Evolutionary conservation across 805 yeast genomes (phyloP), one percentile per base, ranked within the genome.

Genomic region (Blastobotrys attinorum): DNA sequence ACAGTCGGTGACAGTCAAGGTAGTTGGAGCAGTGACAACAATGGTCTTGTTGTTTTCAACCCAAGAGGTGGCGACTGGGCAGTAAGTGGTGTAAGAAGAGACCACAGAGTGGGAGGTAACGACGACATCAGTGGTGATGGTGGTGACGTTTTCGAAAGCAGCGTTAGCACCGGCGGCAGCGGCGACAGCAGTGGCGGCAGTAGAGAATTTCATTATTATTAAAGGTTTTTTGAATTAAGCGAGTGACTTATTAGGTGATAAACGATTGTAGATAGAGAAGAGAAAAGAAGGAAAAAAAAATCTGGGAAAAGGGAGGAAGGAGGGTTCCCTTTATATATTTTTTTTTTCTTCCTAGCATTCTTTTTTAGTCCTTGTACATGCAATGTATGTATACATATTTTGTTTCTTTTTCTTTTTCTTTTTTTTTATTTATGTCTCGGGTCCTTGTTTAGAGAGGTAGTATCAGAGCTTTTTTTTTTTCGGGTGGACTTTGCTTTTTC

Each of bases 1-100:
- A 67, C 84, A 79, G 73, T 85, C 81, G 59, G 94, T 82, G 76
- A 84, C 74, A 64, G 92, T 84, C 58, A 85, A 66, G 55, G 94
- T 84, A 64, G 90, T 82, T 49, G 90, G 79, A 58, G 65, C 80
- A 49, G 89, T 77, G 61, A 81, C 87, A 53, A 83, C 77, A 77
- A 77, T 74, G 61, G 90, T 82, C 63, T 63, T 62, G 72, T 72
- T 73, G 75, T 79, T 80, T 65, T 79, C 76, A 52, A 70, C 71
- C 48, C 84, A 58, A 48, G 73, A 66, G 56, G 95, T 85, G 42
- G 94, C 67, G 51, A 60, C 69, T 64, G 95, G 94, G 69, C 94
- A 84, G 82, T 80, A 83, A 57, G 94, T 83, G 68, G 83, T 77
- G 75, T 70, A 77, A 61, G 71, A 81, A 58, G 85, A 77, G 60